Evolutionary conservation across 805 yeast species (phyloP).

Genomic region (Kazachstania bromeliacearum): DNA sequence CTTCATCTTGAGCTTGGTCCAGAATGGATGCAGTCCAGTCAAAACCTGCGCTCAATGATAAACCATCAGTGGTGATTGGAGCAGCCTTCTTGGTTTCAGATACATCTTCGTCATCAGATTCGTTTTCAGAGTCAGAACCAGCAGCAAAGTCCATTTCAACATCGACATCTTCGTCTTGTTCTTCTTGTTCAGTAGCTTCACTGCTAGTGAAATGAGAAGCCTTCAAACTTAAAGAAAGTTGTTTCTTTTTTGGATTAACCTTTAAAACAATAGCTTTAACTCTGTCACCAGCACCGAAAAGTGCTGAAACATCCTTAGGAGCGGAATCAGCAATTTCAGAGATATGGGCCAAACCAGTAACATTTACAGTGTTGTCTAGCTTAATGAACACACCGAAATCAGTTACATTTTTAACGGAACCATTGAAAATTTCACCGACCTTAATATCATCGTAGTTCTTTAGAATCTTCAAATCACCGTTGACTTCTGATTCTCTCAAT

Average conservation of each 20-base stretch:
- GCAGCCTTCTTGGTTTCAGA: constrained; percentile 12
- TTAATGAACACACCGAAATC: constrained; percentile 89
- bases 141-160: constrained; percentile 23
- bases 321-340: constrained; percentile 70
- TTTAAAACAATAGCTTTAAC: constrained; percentile 76
- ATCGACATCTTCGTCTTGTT: constrained; percentile 27
- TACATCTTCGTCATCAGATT: constrained; percentile 26
- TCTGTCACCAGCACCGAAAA: constrained; percentile 83
- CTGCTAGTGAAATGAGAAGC: constrained; percentile 66
- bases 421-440: constrained; percentile 66
- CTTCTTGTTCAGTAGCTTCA: constrained; percentile 26
- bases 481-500: constrained; percentile 69
- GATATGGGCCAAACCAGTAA: constrained; percentile 82
- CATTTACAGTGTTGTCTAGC: constrained; percentile 60
- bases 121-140: constrained; percentile 19
- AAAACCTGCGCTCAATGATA: constrained; percentile 71
- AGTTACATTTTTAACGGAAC: constrained; percentile 64
- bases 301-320: constrained; percentile 44
- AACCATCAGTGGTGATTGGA: constrained; percentile 38
- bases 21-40: constrained; percentile 92
- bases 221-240: constrained; percentile 84
- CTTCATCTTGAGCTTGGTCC: constrained; percentile 61
- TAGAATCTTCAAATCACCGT: constrained; percentile 51
- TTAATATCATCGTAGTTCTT: constrained; percentile 59
- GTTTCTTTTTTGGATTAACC: constrained; percentile 55